Evolutionary conservation across 2,329 filamentous ascomycete species (phyloP), one percentile per base, ranked within the genome.

Genomic region (Calonectria fujianensis): DNA sequence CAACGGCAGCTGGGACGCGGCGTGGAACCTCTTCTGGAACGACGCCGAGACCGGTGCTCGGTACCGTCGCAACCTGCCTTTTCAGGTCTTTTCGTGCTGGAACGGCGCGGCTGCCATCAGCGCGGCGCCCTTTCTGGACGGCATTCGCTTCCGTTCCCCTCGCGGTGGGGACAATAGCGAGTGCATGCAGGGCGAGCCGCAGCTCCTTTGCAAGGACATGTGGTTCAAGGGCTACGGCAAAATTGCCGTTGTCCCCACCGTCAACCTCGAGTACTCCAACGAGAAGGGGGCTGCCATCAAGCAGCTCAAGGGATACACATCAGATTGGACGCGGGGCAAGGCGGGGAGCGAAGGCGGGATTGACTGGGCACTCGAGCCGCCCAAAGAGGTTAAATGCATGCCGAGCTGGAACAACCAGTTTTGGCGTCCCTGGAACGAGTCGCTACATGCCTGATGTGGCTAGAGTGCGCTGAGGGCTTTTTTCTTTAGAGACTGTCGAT

Each of bases 31-130:
- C 3, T 92, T 93, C 77, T 89, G 87, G 86, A 89, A 89, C 76
- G 85, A 90, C 35, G 79, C 81, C 0, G 80, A 79, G 0, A 81
- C 87, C 3, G 82, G 77, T 10, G 59, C 73, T 2, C 82, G 86
- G 3, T 87, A 86, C 69, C 59, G 75, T 0, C 74, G 74, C 0
- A 80, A 84, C 31, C 81, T 83, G n/a, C 90, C 91, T 0, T 89
- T 92, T 74, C 91, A 92, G 79, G 91, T 92, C 0, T 92, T 91
- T 73, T 81, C 90, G 0, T 93, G 91, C 80, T 92, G 91, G 91
- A 92, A 92, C 73, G 91, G 91, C 3, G 89, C 88, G 0, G 85
- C 85, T 0, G 87, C 86, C 0, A 87, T 92, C 67, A 83, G 83
- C 0, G 90, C 89, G 51, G 89, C 90, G 0, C 79, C 92, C 11